Percentiles rank a stretch among this genome's conserved stretches.
Conservation (phyloP, 352 stramenopile genomes). For the Lagenidium giganteum region DNA sequence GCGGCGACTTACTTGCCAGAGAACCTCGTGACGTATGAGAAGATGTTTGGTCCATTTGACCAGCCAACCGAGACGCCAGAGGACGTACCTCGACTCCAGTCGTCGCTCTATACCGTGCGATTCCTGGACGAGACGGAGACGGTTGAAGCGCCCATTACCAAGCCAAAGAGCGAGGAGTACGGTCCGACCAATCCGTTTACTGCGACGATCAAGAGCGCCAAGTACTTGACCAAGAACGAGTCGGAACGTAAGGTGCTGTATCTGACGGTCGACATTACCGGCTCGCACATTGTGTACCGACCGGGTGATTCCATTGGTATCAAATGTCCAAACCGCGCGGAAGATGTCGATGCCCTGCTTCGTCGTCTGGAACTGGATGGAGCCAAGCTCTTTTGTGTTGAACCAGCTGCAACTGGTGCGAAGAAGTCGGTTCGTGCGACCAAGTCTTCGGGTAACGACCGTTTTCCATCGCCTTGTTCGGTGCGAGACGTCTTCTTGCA, state of each 20-base stretch:
- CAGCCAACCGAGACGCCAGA: conserved; percentile 27
- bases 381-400: conserved; percentile 23
- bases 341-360: conserved; percentile 68
- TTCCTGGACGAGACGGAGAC: conserved; percentile 24
- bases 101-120: conserved; percentile 35
- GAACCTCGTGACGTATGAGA: conserved; percentile 47
- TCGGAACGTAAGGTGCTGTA: conserved; percentile 55
- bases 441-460: conserved; percentile 10
- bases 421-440: conserved; percentile 5
- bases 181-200: conserved; percentile 45
- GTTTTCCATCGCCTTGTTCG: conserved; percentile 49
- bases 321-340: conserved; percentile 70
- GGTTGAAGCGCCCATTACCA: neutral
- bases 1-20: conserved; percentile 20
- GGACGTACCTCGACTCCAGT: conserved; percentile 53
- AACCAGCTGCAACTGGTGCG: conserved; percentile 17
- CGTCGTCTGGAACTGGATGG: conserved; percentile 37
- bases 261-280: conserved; percentile 37
- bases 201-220: conserved; percentile 30
- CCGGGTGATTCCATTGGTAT: conserved; percentile 85
- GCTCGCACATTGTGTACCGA: conserved; percentile 52
- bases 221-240: conserved; percentile 41
- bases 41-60: conserved; percentile 43
- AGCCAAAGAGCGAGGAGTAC: conserved; percentile 21
- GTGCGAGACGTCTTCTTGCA: conserved; percentile 72